A percentile compares a stretch with the other conserved stretches of the same genome.
These are phyloP conservation scores for Phialemoniopsis sp. DNA, from an alignment of 2,329 filamentous ascomycete genomes.

Conservation along the genomic window DNA sequence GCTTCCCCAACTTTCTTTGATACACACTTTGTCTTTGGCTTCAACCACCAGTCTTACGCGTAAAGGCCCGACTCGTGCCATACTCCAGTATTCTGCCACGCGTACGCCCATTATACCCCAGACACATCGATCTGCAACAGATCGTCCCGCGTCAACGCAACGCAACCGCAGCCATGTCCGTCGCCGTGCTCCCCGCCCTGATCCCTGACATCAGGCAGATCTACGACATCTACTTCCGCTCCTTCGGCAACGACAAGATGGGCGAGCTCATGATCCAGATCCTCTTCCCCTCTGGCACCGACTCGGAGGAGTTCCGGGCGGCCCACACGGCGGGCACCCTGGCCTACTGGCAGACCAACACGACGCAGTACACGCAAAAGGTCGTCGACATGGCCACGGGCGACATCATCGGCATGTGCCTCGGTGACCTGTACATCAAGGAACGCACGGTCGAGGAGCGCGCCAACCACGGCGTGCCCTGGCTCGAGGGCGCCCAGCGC, in stretches of 20 bases:
- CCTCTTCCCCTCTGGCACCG: slow-evolving; percentile 29
- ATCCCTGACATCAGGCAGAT: slow-evolving; percentile 39
- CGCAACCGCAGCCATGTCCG: not conserved
- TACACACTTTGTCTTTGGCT: too few relatives aligned
- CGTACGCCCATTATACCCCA: too few relatives aligned
- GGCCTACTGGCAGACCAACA: slow-evolving; percentile 29
- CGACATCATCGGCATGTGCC: slow-evolving; percentile 40
- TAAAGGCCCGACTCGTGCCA: too few relatives aligned
- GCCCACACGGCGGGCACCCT: slow-evolving; percentile 35
- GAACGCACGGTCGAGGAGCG: slow-evolving; percentile 34
- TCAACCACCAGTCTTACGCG: too few relatives aligned
- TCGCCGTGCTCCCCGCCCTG: slow-evolving; percentile 36
- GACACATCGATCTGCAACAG: too few relatives aligned
- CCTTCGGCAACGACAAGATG: slow-evolving; percentile 33
- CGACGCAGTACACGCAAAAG: slow-evolving; percentile 41
- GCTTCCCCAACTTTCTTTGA: too few relatives aligned
- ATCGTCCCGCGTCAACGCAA: too few relatives aligned
- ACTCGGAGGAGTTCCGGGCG: slow-evolving; percentile 32
- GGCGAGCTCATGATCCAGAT: slow-evolving; percentile 34
- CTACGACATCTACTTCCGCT: slow-evolving; percentile 41
- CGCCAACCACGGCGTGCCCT: slow-evolving; percentile 36
- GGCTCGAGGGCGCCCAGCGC: slow-evolving; percentile 38
- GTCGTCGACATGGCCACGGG: slow-evolving; percentile 37
- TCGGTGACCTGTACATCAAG: slow-evolving; percentile 36
- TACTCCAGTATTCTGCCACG: too few relatives aligned